Evolutionary conservation across 805 yeast genomes (phyloP).

Genomic region (Spathaspora hagerdaliae): DNA sequence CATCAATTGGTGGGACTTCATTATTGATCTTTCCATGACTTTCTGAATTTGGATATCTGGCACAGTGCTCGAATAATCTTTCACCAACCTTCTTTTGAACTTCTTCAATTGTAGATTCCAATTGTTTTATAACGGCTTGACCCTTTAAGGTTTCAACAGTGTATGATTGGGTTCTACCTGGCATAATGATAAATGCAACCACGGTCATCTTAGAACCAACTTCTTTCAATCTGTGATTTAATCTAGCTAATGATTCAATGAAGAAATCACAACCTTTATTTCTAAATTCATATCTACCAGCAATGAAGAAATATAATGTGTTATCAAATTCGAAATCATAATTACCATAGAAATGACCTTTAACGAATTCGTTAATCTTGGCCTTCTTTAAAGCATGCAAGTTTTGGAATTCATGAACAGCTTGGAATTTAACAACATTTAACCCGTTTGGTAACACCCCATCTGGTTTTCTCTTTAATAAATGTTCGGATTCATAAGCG

Average conservation of each 20-base stretch:
- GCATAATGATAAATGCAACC: conserved; percentile 97
- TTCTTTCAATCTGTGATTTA: conserved; percentile 81
- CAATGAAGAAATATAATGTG: conserved; percentile 91
- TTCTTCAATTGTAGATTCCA: conserved; percentile 83
- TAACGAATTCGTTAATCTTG: conserved; percentile 87
- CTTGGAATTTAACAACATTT: conserved; percentile 92
- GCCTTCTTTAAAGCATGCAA: conserved; percentile 89
- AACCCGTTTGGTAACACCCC: conserved; percentile 97
- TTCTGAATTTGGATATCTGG: conserved; percentile 53
- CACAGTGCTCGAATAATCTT: conserved; percentile 86
- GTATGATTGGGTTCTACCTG: conserved; percentile 89
- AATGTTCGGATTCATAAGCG: conserved; percentile 91
- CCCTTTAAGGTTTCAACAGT: conserved; percentile 95
- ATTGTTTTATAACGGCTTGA: conserved; percentile 90
- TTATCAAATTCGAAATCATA: conserved; percentile 92
- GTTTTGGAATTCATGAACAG: conserved; percentile 97
- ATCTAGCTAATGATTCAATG: conserved; percentile 87
- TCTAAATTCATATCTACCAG: conserved; percentile 95
- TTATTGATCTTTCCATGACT: conserved; percentile 31
- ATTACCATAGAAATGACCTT: conserved; percentile 97
- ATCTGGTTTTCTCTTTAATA: conserved; percentile 92
- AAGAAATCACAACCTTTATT: conserved; percentile 96
- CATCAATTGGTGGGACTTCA: conserved; percentile 77
- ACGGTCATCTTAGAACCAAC: conserved; percentile 84
- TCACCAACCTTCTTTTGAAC: conserved; percentile 84